Base-by-base conservation (phyloP, 495 filamentous ascomycete species). In the Neurospora terricola region DNA sequence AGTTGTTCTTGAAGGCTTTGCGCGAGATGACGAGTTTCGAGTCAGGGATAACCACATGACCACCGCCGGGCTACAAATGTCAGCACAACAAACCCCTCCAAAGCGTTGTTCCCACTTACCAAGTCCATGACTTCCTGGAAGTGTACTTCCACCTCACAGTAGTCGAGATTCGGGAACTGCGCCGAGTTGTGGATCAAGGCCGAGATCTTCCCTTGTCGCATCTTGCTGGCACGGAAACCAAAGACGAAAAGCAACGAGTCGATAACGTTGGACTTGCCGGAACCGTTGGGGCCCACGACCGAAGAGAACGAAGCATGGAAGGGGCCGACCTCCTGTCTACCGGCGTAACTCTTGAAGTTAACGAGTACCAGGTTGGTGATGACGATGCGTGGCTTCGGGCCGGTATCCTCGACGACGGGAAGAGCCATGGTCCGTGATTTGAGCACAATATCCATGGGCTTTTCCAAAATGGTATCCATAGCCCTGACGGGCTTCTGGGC, bases 301-400 rank as follows among this genome's bases (percentile, higher is more conserved):
- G 96, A 98, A n/a, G 96, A 97, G 81, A 99, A 99, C 0, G 96
- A 99, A 18, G 92, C 86, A 82, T 99, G 96, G 80, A 99, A 99
- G 0, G 96, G 96, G 6, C 96, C 96, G 73, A 99, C 96, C 82
- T 97, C 90, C 80, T 98, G 96, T 76, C 91, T 86, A 16, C 96
- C 96, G 62, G 96, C 96, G 81, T 99, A 99, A 80, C 94, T 97
- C 86, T 99, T 99, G 87, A 99, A 99, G 81, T 99, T 98, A 72
- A 87, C 93, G 48, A 99, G 86, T 72, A 96, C 88, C 70, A 99
- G 82, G 75, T 96, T 92, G 36, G 92, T 94, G 74, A 99, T 97
- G 70, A 98, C 94, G 73, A 94, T 92, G 71, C 96, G 91, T 73
- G 92, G 82, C 79, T 93, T 95, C 16, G 94, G 92, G 3, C 87